Evolutionary conservation across 1,284 basidiomycete species (phyloP).

Genomic region (Phylloporus gajari): DNA sequence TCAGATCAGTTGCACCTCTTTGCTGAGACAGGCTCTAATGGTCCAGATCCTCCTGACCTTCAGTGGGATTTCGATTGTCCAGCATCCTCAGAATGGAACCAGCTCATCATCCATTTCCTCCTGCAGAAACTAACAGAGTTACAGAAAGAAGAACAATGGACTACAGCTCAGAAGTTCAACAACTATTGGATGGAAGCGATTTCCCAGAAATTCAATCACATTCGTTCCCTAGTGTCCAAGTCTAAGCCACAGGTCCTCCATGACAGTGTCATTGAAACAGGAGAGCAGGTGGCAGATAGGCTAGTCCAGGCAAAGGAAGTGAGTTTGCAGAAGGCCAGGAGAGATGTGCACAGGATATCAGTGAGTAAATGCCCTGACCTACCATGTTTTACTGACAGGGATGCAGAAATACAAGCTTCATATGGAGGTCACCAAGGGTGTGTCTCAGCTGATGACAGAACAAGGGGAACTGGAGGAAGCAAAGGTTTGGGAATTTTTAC

Average conservation of each 20-base stretch:
- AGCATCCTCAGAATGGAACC: neutral
- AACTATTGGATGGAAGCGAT: neutral
- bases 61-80: neutral
- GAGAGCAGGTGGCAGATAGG: neutral
- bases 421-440: neutral
- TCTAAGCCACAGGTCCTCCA: no score
- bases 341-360: neutral
- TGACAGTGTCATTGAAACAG: neutral
- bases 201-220: neutral
- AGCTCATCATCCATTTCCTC: neutral
- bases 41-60: neutral
- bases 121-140: neutral
- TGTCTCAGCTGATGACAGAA: neutral
- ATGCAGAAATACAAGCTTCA: neutral
- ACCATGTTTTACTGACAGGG: neutral
- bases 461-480: neutral
- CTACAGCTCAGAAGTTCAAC: no score
- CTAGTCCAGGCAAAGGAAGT: neutral
- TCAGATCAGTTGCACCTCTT: no score
- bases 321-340: slow-evolving; percentile 8
- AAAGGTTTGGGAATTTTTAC: neutral
- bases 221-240: neutral
- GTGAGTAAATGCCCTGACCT: neutral
- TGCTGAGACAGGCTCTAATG: no score
- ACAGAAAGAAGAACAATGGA: neutral